Evolutionary conservation across 2,329 filamentous ascomycete species (phyloP).

Genomic region (Trichoderma sp.): DNA sequence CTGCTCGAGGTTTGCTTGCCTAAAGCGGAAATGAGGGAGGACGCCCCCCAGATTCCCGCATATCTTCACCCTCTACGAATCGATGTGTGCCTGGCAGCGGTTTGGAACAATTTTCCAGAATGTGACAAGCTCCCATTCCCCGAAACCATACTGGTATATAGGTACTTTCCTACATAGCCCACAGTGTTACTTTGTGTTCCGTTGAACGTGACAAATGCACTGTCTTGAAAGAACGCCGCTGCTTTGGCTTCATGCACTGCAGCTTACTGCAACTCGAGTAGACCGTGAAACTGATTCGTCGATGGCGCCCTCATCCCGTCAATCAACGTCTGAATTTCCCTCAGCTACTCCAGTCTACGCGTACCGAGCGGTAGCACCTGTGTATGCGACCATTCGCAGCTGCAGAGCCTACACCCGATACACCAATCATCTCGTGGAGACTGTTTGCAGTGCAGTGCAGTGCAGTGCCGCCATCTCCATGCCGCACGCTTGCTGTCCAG

Average conservation of each 20-base stretch:
- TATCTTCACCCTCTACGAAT: not conserved
- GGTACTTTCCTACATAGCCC: too few relatives aligned
- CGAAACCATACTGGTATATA: too few relatives aligned
- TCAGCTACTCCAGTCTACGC: not conserved
- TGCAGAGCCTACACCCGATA: conserved; percentile 1
- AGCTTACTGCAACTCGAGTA: not conserved
- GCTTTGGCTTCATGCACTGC: not conserved
- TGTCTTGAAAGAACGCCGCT: not conserved
- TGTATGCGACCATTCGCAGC: not conserved
- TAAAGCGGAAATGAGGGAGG: conserved; percentile 15
- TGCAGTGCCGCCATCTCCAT: not conserved
- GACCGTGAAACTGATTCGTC: too few relatives aligned
- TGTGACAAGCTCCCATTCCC: too few relatives aligned
- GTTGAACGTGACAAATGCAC: too few relatives aligned
- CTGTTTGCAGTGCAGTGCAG: not conserved
- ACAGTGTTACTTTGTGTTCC: too few relatives aligned
- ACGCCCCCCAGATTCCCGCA: conserved; percentile 1
- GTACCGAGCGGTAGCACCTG: not conserved
- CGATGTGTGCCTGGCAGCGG: not conserved
- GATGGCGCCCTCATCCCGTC: not conserved
- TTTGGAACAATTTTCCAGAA: too few relatives aligned
- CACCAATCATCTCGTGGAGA: not conserved
- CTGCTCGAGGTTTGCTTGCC: conserved; percentile 4
- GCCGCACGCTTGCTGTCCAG: not conserved
- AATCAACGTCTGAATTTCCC: not conserved